Conservation (phyloP, 83 land plant species). For the Thuja plicata region DNA sequence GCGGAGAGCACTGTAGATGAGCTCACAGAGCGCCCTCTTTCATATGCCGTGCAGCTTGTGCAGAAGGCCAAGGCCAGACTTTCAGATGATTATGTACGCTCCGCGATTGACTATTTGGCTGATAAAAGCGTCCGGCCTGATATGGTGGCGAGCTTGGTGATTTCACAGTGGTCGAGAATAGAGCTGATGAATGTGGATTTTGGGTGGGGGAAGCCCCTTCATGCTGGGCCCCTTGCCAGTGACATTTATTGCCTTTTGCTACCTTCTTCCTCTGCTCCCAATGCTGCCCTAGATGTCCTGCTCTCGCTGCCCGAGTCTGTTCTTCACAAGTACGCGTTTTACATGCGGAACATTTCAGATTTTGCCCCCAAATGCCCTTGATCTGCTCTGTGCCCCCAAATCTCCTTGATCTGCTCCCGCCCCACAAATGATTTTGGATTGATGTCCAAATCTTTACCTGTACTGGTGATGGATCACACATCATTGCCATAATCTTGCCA, state of each 20-base stretch:
- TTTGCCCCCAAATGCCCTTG: no score
- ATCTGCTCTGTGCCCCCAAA: no score
- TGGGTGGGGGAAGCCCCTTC: constrained; percentile 58
- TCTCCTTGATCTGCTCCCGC: no score
- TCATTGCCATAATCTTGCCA: no score
- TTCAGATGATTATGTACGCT: constrained; percentile 39
- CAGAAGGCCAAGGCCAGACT: constrained; percentile 53
- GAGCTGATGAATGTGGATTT: constrained; percentile 62
- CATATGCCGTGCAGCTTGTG: constrained; percentile 35
- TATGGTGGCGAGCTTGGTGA: constrained; percentile 46
- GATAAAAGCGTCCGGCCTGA: constrained; percentile 38
- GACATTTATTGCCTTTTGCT: constrained; percentile 63
- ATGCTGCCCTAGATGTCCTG: constrained; percentile 31
- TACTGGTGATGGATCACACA: no score
- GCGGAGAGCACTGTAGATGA: constrained; percentile 38
- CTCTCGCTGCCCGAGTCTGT: constrained; percentile 49
- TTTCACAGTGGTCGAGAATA: constrained; percentile 63
- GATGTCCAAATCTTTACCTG: no score
- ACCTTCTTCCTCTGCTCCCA: constrained; percentile 38
- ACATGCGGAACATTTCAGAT: constrained; percentile 10
- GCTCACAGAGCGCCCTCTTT: constrained; percentile 22
- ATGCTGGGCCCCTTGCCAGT: constrained; percentile 61
- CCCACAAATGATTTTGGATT: no score
- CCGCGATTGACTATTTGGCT: constrained; percentile 52
- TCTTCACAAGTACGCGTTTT: constrained; percentile 38